Evolutionary conservation across 2,329 filamentous ascomycete genomes (phyloP), one percentile per base, ranked within the genome.

Genomic region (Leptosphaerulina australis): DNA sequence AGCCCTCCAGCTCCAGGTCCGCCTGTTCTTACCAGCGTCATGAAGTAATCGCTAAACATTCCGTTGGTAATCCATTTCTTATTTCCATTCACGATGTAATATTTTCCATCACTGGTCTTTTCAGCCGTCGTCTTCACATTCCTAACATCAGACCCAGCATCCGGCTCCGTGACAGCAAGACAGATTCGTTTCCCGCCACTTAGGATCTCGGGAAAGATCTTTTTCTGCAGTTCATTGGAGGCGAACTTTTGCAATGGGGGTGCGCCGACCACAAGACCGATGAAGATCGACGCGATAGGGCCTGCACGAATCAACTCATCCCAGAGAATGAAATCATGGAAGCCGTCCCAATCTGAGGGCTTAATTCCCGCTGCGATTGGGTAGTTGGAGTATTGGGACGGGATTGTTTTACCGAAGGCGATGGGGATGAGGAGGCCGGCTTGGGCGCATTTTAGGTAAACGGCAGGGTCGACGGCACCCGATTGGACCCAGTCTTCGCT

Each of bases 331-430:
- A 73, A 60, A 53, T 73, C 70, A 46, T 74, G 71, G 58, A 73
- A 74, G 14, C 65, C 69, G 38, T 73, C 63, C 69, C 70, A 72
- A 35, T 72, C 68, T 22, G 58, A 56, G 5, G 66, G 41, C 4
- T 55, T 54, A 35, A 72, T 66, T 1, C 85, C 85, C 0, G 83
- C 76, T 36, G 90, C 83, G 60, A 74, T 72, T 11, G 61, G 61
- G 40, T 67, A 67, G 17, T 56, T 33, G 12, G 61, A 50, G 60
- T 62, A 69, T 29, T 66, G 56, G 5, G 50, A 37, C 1, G 66
- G 66, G 15, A 68, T 68, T 5, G 59, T 43, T 29, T 68, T 68
- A 28, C 66, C 66, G 4, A 62, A 66, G 4, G 66, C 63, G 20
- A 69, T 69, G 20, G 64, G 66, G 8, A 69, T 59, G n/a, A 67